Evolutionary conservation across 2,329 filamentous ascomycete genomes (phyloP), one percentile per base, ranked within the genome.

Genomic region (Cordyceps cateniannulata): DNA sequence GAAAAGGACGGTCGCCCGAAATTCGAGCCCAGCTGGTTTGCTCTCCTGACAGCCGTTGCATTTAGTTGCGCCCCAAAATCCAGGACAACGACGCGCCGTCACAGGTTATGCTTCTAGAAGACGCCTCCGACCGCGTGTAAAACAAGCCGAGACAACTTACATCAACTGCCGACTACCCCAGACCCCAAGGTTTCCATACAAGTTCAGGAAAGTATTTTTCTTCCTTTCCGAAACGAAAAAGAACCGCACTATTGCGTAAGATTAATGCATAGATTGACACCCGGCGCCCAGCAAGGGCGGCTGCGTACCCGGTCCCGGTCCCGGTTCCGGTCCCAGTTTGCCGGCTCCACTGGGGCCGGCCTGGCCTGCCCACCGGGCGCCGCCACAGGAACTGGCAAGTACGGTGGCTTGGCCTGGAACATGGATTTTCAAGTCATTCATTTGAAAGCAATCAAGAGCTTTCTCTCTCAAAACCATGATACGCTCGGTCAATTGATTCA

Each of bases 251-350:
- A 18, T 44, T 22, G 18, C 18, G 16, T 22, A 9, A n/a, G 16
- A 5, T 4, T 5, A 18, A 22, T 38, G 42, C 12, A 27, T 50
- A 25, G n/a, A 25, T 25, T 25, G 20, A 16, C 20, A 27, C 3
- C 32, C 20, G 3, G 24, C 29, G 29, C 16, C n/a, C n/a, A 18
- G 55, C 42, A n/a, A n/a, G 7, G 29, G 55, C 20, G 16, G 55
- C 45, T 51, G 32, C 25, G n/a, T 44, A 51, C 22, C 56, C 55
- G 32, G 55, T 58, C 55, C 55, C 56, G 55, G 55, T 58, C 35
- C 55, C 55, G 56, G 56, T 59, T 5, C 56, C 56, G 56, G 56
- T 51, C 35, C 56, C 56, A 20, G 47, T 58, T 53, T 25, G 44
- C 25, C 56, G 56, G 42, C 12, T 50, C 55, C 55, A 49, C 20